These are phyloP conservation scores for Stephanodiscus triporus DNA, from an alignment of 108 stramenopile genomes.

Conservation along the genomic window DNA sequence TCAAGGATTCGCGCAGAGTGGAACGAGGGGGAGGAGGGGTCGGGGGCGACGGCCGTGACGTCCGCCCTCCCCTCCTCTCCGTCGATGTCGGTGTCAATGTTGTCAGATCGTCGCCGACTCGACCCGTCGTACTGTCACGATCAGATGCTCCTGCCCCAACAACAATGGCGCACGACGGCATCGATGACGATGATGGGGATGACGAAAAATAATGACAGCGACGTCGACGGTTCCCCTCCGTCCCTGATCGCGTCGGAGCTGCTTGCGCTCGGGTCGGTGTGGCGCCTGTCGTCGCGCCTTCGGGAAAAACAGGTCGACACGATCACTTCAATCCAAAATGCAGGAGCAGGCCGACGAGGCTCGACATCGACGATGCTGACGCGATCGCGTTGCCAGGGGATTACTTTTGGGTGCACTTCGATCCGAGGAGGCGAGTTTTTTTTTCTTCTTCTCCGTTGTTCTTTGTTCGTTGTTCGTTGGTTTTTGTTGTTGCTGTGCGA, in stretches of 20 bases:
- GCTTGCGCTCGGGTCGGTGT: constrained; percentile 67
- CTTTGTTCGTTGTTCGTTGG: too few relatives aligned
- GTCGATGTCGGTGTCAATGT: constrained; percentile 17
- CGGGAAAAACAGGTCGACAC: not conserved
- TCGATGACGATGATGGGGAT: too few relatives aligned
- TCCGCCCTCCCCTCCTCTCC: too few relatives aligned
- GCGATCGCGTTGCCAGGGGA: constrained; percentile 55
- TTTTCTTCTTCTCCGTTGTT: too few relatives aligned
- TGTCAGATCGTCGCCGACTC: constrained; percentile 7
- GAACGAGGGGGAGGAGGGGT: too few relatives aligned
- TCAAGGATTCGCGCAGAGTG: constrained; percentile 15
- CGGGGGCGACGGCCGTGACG: too few relatives aligned
- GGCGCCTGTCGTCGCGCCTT: constrained; percentile 69
- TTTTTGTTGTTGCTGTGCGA: too few relatives aligned
- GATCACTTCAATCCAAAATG: constrained; percentile 44
- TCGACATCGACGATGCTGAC: constrained; percentile 51
- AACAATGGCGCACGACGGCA: too few relatives aligned
- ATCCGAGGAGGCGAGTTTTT: constrained; percentile 55
- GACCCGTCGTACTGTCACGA: constrained; percentile 50
- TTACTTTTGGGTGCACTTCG: constrained; percentile 79
- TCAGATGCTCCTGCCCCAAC: constrained; percentile 28
- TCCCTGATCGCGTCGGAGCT: constrained; percentile 58
- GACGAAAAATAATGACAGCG: not conserved
- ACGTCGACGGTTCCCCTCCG: not conserved
- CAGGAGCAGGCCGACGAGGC: constrained; percentile 61